Evolutionary conservation across 768 basidiomycete genomes (phyloP), one percentile per base, ranked within the genome.

Genomic region (Pisolithus albus): DNA sequence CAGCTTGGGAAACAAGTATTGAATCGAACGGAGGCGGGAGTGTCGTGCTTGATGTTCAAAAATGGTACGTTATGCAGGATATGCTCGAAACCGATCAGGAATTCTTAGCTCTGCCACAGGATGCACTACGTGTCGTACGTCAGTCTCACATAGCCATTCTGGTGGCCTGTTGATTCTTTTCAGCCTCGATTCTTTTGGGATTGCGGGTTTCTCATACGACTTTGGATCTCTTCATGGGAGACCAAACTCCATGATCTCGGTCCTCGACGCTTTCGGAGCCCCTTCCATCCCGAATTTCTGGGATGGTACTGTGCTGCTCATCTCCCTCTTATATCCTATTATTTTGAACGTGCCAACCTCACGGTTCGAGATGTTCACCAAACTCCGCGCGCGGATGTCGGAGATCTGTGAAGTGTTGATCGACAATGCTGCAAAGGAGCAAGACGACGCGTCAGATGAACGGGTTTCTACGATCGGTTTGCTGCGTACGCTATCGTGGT

Each of bases 21-120:
- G 53, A 58, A 46, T 21, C 42, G 43, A 45, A 37, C 38, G 47
- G 50, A 1, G 26, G 50, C 18, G 56, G 39, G 4, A 60, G 58
- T 3, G 59, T 59, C 8, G 16, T 68, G n/a, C 66, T 70, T 11
- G 68, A 72, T n/a, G 67, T 72, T 9, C 62, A 70, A 49, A 56
- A 56, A 18, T 70, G 70, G 58, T 50, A 13, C 26, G 44, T 41
- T 6, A 23, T 36, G 11, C 19, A 28, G 30, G 18, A 13, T 47
- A 16, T 26, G 15, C 19, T 16, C 30, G 7, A 30, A 5, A 28
- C 13, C 7, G 8, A 23, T 36, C 26, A 5, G 28, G 40, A n/a
- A 37, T 21, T 21, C n/a, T 37, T 46, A 37, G 30, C 18, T 13
- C 11, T 32, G 10, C 9, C 11, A 4, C 8, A 32, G 30, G 30